Evolutionary conservation across 73 alveolate genomes (phyloP), one percentile per base, ranked within the genome.

Genomic region (Paramecium caudatum): DNA sequence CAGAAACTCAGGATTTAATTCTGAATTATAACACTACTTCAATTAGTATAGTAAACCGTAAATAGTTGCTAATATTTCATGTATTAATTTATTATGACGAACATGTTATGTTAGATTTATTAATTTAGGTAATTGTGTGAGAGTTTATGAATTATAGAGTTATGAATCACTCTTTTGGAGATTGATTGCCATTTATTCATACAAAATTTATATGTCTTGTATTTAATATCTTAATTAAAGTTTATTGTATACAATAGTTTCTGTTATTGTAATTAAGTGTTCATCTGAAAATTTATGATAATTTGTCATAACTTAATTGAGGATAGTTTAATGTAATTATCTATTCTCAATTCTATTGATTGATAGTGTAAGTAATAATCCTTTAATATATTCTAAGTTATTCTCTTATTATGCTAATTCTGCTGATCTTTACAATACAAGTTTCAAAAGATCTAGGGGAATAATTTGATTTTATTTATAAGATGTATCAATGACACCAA

Each of bases 231-330:
- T 74, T 16, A 19, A 23, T 39, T 74, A 15, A 0, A 74, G 62
- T 21, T 43, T 74, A 43, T 74, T 74, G 16, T 74, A 74, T 10
- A 74, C 43, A 7, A 74, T 74, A 4, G 88, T 37, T 34, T 74
- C 88, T 74, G 47, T 41, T 17, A 74, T 74, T 8, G 88, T 74
- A 7, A 74, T 74, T 41, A 74, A 17, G 43, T 74, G 88, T 4
- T 74, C 88, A 5, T 74, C 88, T 13, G 43, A 37, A 0, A 74
- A 15, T 25, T 74, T 37, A 10, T 74, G 15, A 19, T 37, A 39
- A 41, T 74, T 74, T 7, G 36, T 17, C 47, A 74, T 41, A 3
- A 43, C 47, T 3, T 36, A 30, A 39, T 74, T 68, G 21, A 74
- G 43, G 19, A 74, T 74, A 21, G 43, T 74, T 39, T 74, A 23